Conservation (phyloP, 495 filamentous ascomycete species). For the Aspergillus mulundensis region DNA sequence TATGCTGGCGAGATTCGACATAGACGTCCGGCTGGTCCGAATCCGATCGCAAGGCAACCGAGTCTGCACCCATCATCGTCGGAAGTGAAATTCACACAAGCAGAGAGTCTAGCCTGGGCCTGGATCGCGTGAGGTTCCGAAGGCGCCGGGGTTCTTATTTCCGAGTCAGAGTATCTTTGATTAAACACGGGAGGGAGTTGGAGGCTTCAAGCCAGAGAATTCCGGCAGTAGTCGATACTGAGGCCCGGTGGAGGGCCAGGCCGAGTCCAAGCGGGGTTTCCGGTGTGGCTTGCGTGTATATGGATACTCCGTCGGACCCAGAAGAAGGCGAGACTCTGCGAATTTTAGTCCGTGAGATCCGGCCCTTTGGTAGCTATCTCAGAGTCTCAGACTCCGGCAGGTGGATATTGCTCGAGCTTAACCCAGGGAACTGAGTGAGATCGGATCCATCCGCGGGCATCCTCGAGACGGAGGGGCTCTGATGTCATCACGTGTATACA, state of each 20-base stretch:
- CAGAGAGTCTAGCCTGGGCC: conserved; percentile 2
- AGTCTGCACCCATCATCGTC: conserved; percentile 29
- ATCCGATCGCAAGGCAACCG: conserved; percentile 13
- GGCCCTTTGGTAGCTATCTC: neutral
- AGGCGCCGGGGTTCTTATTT: neutral
- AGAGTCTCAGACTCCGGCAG: neutral
- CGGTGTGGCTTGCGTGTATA: conserved; percentile 2
- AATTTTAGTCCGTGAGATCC: neutral
- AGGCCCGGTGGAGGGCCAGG: neutral
- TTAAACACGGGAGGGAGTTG: neutral
- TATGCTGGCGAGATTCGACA: conserved; percentile 1
- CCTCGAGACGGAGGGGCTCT: neutral
- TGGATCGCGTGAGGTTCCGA: neutral
- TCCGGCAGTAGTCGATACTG: neutral
- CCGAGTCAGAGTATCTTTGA: neutral
- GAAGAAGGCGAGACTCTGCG: neutral
- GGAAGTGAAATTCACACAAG: conserved; percentile 5
- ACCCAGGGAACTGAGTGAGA: neutral
- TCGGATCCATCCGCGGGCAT: neutral
- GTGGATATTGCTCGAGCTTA: neutral
- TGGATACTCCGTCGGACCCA: neutral
- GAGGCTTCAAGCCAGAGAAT: neutral
- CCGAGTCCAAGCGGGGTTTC: neutral
- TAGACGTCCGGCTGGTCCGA: conserved; percentile 5
- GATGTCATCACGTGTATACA: neutral